Evolutionary conservation across 2,329 filamentous ascomycete species (phyloP), one percentile per base, ranked within the genome.

Genomic region (Sarocladiaceae sp.): DNA sequence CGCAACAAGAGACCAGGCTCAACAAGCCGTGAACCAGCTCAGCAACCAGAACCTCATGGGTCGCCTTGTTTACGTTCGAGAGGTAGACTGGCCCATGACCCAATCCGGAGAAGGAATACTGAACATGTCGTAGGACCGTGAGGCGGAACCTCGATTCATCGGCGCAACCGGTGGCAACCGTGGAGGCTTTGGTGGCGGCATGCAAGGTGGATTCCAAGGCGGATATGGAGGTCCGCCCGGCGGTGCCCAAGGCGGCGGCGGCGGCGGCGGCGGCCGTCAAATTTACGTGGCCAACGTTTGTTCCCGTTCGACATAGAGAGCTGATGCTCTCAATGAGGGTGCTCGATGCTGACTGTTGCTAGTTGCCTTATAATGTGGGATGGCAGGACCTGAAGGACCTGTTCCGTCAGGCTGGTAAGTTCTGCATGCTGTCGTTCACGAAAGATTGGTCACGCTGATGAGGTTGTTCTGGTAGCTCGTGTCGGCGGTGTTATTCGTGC

Each of bases 11-110:
- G 94, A 99, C 69, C 91, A 99, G 87, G 94, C 94, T 70, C 94
- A 97, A 74, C 88, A 90, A 73, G 94, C 94, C 68, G 94, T 99
- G 77, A 87, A 89, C 72, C 94, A 91, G 69, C 88, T 99, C 75
- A 97, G 92, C 83, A 99, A 99, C 78, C 93, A 97, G 75, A 97
- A 95, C 71, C 80, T 99, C 56, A 97, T 97, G 93, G 94, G 94
- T 55, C 87, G 94, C 72, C 87, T 99, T 64, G 91, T 99, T 70
- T 99, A 99, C 71, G 94, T 99, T 71, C 88, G 94, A 74, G 94
- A 99, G 82, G 92, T 95, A 80, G 64, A 77, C 66, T 48, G 20
- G 28, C 6, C 26, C 5, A 28, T 39, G 10, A 18, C 12, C 4
- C 4, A 26, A 13, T 3, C 17, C 51, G 15, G 17, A 37, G n/a